Evolutionary conservation across 2,329 filamentous ascomycete species (phyloP), one percentile per base, ranked within the genome.

Genomic region (Cyphellophora attinorum): DNA sequence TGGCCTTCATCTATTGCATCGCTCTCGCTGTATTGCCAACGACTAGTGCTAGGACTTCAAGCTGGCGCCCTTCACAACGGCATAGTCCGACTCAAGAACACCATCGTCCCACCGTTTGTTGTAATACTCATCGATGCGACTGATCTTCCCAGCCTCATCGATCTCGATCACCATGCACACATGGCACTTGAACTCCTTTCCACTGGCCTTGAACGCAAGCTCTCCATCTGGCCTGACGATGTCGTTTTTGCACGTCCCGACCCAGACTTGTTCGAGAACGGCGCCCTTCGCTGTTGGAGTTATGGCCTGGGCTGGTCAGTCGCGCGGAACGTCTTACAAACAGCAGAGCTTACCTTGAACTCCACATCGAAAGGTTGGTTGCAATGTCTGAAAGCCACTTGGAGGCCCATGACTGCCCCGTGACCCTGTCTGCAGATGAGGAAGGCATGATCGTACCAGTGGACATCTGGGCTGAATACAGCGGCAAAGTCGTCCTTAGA

Each of bases 41-140:
- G n/a, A n/a, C n/a, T n/a, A n/a, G n/a, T n/a, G n/a, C n/a, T n/a
- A n/a, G n/a, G n/a, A n/a, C 34, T 38, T 32, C 27, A 39, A n/a
- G 29, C 37, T 36, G 8, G 33, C 32, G 13, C 37, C 37, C 29
- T 36, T 39, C 12, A 39, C 25, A 11, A 39, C 19, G 5, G 25
- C n/a, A 29, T 39, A 39, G 11, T 39, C 19, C 28, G 34, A 12
- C 14, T 35, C 27, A 8, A 10, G 27, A 17, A 39, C 27, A 11
- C 37, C 37, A 33, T 39, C 33, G 12, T 39, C 37, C 37, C 37
- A 39, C n/a, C 13, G 12, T 5, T 31, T 35, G 29, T 39, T 39
- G 27, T 39, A 39, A 39, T 36, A 39, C 21, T 39, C 37, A 33
- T 39, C 37, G 16, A 39, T 36, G 15, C 33, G 29, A 11, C 32